phyloP scores from a whole-genome alignment of 805 yeast species.

The Debaryomyces castellii region DNA sequence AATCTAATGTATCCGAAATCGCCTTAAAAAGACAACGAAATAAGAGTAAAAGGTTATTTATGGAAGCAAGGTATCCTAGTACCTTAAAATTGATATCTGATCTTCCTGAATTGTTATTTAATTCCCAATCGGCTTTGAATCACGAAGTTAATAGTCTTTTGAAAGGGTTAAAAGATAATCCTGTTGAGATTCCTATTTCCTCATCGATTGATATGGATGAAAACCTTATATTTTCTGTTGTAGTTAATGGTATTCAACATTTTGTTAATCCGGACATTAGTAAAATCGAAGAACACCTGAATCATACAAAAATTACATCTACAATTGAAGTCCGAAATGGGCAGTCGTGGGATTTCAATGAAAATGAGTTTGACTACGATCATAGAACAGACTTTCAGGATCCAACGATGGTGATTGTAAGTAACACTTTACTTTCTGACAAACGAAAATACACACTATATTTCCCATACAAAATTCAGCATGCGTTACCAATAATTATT shows the following conservation, averaged over 20 bases:
- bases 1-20: conserved; percentile 23
- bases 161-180: conserved; percentile 20
- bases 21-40: conserved; percentile 33
- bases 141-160: conserved; percentile 30
- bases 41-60: conserved; percentile 25
- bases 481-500: conserved; percentile 40
- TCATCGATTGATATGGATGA: conserved; percentile 35
- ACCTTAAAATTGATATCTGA: conserved; percentile 35
- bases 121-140: conserved; percentile 28
- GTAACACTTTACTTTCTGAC: conserved; percentile 34
- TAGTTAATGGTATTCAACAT: conserved; percentile 34
- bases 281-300: conserved; percentile 3
- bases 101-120: conserved; percentile 36
- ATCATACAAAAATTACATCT: conserved; percentile 19
- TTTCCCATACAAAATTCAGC: conserved; percentile 49
- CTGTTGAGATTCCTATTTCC: conserved; percentile 24
- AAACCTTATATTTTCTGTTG: conserved; percentile 35
- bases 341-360: conserved; percentile 38
- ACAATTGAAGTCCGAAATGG: conserved; percentile 43
- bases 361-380: conserved; percentile 35
- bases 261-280: conserved; percentile 2
- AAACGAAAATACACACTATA: conserved; percentile 35
- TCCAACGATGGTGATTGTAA: conserved; percentile 46
- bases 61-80: conserved; percentile 35
- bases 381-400: conserved; percentile 45